phyloP scores from a whole-genome alignment of 352 stramenopile genomes.

The Phytopythium vexans region DNA sequence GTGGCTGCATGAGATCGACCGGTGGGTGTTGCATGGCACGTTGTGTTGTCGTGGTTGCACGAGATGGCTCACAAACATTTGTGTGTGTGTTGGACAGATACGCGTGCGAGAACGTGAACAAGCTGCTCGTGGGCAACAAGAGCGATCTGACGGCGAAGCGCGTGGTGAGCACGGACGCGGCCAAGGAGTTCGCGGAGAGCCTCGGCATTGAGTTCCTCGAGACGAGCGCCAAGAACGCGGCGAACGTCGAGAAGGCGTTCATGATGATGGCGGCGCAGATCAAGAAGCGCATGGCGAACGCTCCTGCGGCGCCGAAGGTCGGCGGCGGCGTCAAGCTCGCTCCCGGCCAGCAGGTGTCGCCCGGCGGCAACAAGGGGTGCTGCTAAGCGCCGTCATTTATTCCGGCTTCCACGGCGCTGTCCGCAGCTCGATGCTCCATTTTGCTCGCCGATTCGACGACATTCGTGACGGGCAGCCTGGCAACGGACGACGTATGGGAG shows the following conservation, averaged over 20 bases:
- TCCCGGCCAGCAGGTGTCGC: constrained; percentile 56
- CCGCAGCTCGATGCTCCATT: background rate
- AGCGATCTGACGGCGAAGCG: constrained; percentile 94
- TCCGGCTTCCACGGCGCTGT: constrained; percentile 24
- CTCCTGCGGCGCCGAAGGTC: constrained; percentile 66
- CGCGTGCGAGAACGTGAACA: constrained; percentile 95
- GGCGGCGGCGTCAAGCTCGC: constrained; percentile 49
- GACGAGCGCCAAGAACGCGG: constrained; percentile 87
- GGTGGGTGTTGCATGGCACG: constrained; percentile 21
- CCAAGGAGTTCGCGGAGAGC: constrained; percentile 89
- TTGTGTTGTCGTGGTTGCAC: background rate
- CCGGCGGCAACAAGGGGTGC: constrained; percentile 74
- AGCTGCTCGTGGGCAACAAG: constrained; percentile 99
- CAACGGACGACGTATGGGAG: too few species aligned
- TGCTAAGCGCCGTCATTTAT: constrained; percentile 71
- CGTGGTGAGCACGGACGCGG: constrained; percentile 92
- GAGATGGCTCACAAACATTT: background rate
- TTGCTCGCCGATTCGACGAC: background rate
- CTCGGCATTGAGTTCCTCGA: constrained; percentile 88
- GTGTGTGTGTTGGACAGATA: constrained; percentile 64
- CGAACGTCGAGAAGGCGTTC: constrained; percentile 91
- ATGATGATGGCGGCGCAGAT: constrained; percentile 93
- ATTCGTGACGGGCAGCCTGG: too few species aligned
- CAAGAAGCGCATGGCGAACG: constrained; percentile 90
- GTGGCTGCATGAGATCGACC: constrained; percentile 94